Base-by-base conservation (phyloP, 305 asterid species). In the Stenogyne calaminthoides region DNA sequence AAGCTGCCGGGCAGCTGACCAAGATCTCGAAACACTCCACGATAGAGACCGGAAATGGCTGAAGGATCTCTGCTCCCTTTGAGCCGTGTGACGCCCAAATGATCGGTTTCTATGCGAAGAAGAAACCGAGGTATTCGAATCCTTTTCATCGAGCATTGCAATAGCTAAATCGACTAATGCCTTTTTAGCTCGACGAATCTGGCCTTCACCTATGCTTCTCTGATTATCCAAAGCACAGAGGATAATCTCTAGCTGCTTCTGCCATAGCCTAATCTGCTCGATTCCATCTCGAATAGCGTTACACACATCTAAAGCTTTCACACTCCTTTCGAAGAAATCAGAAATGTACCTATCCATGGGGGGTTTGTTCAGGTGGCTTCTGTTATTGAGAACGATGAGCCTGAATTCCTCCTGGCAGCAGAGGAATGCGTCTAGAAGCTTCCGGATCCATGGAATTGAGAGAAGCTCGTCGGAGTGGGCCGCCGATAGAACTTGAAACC, bases 201-300 rank as follows among this genome's bases (percentile, higher is more conserved):
- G 97, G 3, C 98, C 97, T 73, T 95, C 97, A 0, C 98, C 96
- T 2, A 84, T 76, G 73, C 85, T 80, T 74, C 85, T 86, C 69
- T 85, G 91, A 18, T 82, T 84, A 14, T 87, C 88, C 57, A 92
- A 76, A 6, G 98, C 97, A 76, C 86, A 87, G 10, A 88, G 39
- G 8, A 92, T 84, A 65, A 95, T 95, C 78, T 92, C 97, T 77
- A 95, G 40, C 39, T 88, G 96, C 69, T 89, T 89, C 70, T 84
- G 90, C 97, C 97, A 92, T 54, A 84, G 89, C 74, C 95, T 81
- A 57, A 92, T 84, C 80, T 87, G 92, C 80, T 92, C 98, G 25
- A 92, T 89, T 25, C 99, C 98, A 57, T 95, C 99, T 0, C 99
- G 80, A 57, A 92, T 87, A 1, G 98, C 97, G 55, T 95, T 95